Base-by-base conservation (phyloP, 306 rosid genomes). In the Begonia fuchsioides region DNA sequence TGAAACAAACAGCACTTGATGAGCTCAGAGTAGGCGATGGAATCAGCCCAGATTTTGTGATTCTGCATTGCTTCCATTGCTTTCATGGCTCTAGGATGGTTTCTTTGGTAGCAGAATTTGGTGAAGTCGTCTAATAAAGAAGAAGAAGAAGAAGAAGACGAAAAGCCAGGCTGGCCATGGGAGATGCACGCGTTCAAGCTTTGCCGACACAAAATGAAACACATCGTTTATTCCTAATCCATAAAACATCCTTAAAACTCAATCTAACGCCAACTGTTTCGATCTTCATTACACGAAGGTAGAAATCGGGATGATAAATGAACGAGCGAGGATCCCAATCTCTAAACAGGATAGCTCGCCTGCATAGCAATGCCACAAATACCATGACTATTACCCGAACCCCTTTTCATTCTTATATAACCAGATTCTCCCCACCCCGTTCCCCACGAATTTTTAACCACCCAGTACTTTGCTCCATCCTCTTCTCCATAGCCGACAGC, bases 361-460 rank as follows among this genome's bases (percentile, higher is more conserved):
- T 68, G 66, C 80, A 69, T 68, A 56, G 84, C 76, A 70, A 81
- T 81, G 57, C 95, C 86, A 40, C 95, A 74, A 55, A 39, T 44
- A 48, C 93, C 95, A 50, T 44, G 38, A 60, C 54, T 69, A 26
- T 74, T 62, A 13, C 0, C 11, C 1, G 50, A 26, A 49, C 58
- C 76, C n/a, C 76, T 57, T 49, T 32, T 44, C 56, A 81, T 63
- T 62, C 60, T 88, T 32, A 76, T 32, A 39, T 78, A 78, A 44
- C 95, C 86, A 20, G 81, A 65, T 67, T 76, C 83, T 11, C 93
- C 92, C 87, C 94, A 71, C 11, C 50, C 63, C 17, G 50, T 3
- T 13, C 81, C 81, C 96, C 83, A 87, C 47, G 95, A 84, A 49
- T 74, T 84, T 70, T 75, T 81, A 66, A 81, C 83, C 38, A 78